These are phyloP conservation scores for Nicotiana paniculata DNA, from an alignment of 257 asterid species.

Conservation along the genomic window DNA sequence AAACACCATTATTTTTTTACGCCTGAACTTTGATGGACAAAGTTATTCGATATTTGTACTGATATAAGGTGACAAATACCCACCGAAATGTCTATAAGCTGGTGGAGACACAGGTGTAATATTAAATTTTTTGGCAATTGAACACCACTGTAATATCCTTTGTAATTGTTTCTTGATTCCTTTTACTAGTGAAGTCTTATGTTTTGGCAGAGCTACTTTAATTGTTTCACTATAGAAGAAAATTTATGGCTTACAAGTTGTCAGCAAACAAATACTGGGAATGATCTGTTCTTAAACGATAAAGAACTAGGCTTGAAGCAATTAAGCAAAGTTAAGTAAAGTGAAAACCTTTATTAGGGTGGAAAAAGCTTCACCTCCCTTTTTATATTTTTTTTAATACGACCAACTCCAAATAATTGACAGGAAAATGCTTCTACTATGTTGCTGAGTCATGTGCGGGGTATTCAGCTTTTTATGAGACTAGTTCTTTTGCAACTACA, in stretches of 20 bases:
- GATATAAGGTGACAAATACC: background rate
- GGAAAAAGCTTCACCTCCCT: background rate
- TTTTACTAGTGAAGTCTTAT: background rate
- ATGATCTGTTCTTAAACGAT: background rate
- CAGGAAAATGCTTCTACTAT: background rate
- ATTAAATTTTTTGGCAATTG: no score
- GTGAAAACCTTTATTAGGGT: background rate
- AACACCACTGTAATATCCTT: background rate
- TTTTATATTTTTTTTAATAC: background rate
- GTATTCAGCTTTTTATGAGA: background rate
- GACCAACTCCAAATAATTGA: background rate
- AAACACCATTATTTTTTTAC: background rate
- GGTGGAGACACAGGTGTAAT: no score
- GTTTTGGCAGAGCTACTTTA: background rate
- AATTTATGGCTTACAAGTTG: slow-evolving; percentile 5
- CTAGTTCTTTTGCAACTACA: background rate
- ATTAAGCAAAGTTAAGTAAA: background rate
- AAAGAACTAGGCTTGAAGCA: background rate
- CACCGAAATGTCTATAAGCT: background rate
- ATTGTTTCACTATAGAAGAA: background rate
- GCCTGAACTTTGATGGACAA: background rate
- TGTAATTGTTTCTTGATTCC: background rate
- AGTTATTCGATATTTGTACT: background rate
- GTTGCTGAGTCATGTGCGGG: background rate
- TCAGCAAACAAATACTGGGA: background rate